Evolutionary conservation across 495 filamentous ascomycete species (phyloP), one percentile per base, ranked within the genome.

Genomic region (Pyrenula massariospora): DNA sequence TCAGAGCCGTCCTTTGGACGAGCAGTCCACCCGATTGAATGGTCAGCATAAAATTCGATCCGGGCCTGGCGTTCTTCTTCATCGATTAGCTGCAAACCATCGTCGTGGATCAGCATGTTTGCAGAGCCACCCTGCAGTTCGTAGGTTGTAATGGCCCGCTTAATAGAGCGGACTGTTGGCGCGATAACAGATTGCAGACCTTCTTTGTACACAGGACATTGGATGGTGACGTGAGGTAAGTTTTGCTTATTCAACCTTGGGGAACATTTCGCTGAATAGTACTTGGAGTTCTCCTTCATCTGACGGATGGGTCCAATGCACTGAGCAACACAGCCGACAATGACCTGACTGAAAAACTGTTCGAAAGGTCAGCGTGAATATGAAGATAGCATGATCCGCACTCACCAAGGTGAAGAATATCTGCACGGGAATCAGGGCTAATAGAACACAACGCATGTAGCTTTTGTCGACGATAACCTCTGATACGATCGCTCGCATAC

Each of bases 101-200:
- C 86, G 62, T 90, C 86, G 65, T 90, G 89, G 69, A 90, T 77
- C 62, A 90, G 88, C 68, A 90, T 80, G 63, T 89, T 89, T 12
- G 86, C 86, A 0, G 86, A 88, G 24, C 86, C 86, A 56, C 86
- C 86, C 65, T 89, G 86, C 48, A 89, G 75, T 62, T 90, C 86
- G 64, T 90, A 90, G 0, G 86, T 88, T 47, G 84, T 84, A 62
- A 87, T 87, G 53, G 84, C 84, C 60, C 82, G 75, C 67, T 88
- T 87, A 65, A 88, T 76, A 15, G 84, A 87, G 60, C 77, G 75
- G 61, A 88, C 78, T 0, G 84, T 88, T 3, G 84, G 84, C 20
- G 72, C 80, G 65, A 87, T 86, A 65, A 86, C 84, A 54, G 72
- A 79, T 21, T 57, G 58, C 22, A 88, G 72, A 56, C 84, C 84